Percentiles rank a stretch among this genome's conserved stretches.
Evolutionary conservation across 164 flowering plant genomes (phyloP).

Genomic region (Stephania yunnanensis): DNA sequence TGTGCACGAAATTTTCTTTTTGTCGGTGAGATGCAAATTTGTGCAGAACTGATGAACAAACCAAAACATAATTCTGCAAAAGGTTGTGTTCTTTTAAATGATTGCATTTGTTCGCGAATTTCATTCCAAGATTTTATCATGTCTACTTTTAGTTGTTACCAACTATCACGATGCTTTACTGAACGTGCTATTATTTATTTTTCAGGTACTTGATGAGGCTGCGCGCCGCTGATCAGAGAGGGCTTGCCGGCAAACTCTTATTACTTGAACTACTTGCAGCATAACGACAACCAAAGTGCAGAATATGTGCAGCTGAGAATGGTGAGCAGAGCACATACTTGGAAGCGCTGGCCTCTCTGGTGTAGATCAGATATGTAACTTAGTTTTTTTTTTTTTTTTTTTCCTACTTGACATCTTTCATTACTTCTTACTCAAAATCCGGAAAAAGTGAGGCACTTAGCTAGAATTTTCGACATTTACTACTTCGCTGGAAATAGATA

Average conservation of each 20-base stretch:
- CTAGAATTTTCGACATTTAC: too few relatives aligned
- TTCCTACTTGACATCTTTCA: not conserved
- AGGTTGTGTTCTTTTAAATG: not conserved
- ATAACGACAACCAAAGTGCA: not conserved
- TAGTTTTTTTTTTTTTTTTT: too few relatives aligned
- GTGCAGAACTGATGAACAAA: not conserved
- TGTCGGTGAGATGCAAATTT: too few relatives aligned
- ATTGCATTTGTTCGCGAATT: not conserved
- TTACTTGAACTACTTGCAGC: not conserved
- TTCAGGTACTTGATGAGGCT: constrained; percentile 11
- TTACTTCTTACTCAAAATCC: too few relatives aligned
- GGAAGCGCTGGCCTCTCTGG: too few relatives aligned
- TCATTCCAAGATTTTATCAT: not conserved
- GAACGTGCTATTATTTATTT: not conserved
- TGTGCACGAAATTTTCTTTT: not conserved
- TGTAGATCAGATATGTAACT: too few relatives aligned
- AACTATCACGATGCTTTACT: not conserved
- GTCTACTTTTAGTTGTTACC: not conserved
- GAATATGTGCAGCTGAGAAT: constrained; percentile 2
- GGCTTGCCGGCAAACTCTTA: not conserved
- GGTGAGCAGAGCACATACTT: not conserved
- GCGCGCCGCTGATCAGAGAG: not conserved
- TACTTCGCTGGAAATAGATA: too few relatives aligned
- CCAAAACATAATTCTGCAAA: not conserved
- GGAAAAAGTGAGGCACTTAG: too few relatives aligned